Conservation (phyloP, 31 red algal species). For the Endocladia muricata region DNA sequence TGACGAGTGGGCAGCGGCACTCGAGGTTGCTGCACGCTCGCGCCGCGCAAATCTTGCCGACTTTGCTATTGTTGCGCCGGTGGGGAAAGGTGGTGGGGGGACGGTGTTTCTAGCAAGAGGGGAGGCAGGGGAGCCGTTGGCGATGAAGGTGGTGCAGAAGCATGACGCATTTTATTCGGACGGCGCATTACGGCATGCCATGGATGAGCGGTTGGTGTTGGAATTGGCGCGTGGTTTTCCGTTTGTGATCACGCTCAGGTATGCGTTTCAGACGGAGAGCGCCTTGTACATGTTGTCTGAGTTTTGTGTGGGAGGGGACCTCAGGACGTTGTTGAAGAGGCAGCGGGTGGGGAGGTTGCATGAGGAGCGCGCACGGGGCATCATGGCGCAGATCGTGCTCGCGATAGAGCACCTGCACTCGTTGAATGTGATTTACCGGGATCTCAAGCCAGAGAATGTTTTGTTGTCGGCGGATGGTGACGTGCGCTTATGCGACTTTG, state of each 20-base stretch:
- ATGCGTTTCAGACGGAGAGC: slow-evolving; percentile 86
- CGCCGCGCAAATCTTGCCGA: slow-evolving; percentile 4
- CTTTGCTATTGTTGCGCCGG: slow-evolving; percentile 37
- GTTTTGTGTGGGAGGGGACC: slow-evolving; percentile 81
- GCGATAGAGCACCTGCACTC: slow-evolving; percentile 83
- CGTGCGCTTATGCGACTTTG: slow-evolving; percentile 79
- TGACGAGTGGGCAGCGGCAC: slow-evolving; percentile 9
- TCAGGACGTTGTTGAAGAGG: slow-evolving; percentile 47
- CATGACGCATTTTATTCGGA: slow-evolving; percentile 52
- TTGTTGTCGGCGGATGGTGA: slow-evolving; percentile 72
- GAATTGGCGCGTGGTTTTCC: slow-evolving; percentile 70
- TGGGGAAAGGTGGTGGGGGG: slow-evolving; percentile 71
- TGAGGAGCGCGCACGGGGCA: slow-evolving; percentile 34
- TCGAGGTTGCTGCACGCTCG: background rate
- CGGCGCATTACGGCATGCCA: slow-evolving; percentile 42
- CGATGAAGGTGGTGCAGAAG: slow-evolving; percentile 86
- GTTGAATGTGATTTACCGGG: slow-evolving; percentile 78
- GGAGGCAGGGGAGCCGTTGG: slow-evolving; percentile 30
- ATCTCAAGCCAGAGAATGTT: slow-evolving; percentile 93
- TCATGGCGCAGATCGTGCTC: slow-evolving; percentile 78
- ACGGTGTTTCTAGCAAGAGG: slow-evolving; percentile 57
- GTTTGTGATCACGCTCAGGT: slow-evolving; percentile 71
- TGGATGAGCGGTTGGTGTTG: slow-evolving; percentile 80
- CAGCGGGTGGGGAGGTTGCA: slow-evolving; percentile 14
- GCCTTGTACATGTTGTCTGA: slow-evolving; percentile 81